Evolutionary conservation across 1,284 basidiomycete species (phyloP), one percentile per base, ranked within the genome.

Genomic region (Ceratorhiza oryzae-sativae): DNA sequence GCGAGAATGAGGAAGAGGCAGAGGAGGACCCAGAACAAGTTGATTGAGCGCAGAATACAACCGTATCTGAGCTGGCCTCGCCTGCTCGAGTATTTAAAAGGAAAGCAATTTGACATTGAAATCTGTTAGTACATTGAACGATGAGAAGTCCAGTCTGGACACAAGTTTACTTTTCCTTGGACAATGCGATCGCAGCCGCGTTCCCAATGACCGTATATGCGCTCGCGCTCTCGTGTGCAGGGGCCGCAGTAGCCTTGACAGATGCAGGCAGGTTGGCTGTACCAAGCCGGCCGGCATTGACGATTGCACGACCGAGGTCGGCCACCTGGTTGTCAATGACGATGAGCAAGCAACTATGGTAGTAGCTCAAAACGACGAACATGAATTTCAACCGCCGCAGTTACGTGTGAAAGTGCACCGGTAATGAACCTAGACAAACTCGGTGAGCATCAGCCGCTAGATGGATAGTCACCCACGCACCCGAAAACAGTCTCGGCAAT

Each of bases 131-230:
- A 51, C 62, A 65, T 65, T 53, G 23, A 23, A 8, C 25, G 36
- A 20, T 25, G 13, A 3, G 15, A 55, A 3, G 25, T 20, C 41
- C 23, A 30, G 32, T 3, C 18, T 18, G 55, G 23, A 65, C 49
- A 10, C 41, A 32, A 15, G 9, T 18, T 42, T 53, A 51, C 45
- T 65, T 65, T 36, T 72, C 81, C 81, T 75, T 75, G 5, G 83
- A 82, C 60, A 87, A 77, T 32, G 77, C 80, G 41, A 84, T 56
- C 13, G 84, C 81, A 59, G 83, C 85, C 25, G 78, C 65, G 74
- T 87, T 87, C 13, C 74, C 75, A 53, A 87, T 82, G 18, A 83
- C 59, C 0, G 85, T 86, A 75, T 83, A 86, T 46, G 77, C 76
- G 2, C 77, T 77, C 15, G 77, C 80, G 1, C 78, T 80, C 9